Conservation (phyloP, 1,284 basidiomycete genomes). For the Cutaneotrichosporon spelunceum region DNA sequence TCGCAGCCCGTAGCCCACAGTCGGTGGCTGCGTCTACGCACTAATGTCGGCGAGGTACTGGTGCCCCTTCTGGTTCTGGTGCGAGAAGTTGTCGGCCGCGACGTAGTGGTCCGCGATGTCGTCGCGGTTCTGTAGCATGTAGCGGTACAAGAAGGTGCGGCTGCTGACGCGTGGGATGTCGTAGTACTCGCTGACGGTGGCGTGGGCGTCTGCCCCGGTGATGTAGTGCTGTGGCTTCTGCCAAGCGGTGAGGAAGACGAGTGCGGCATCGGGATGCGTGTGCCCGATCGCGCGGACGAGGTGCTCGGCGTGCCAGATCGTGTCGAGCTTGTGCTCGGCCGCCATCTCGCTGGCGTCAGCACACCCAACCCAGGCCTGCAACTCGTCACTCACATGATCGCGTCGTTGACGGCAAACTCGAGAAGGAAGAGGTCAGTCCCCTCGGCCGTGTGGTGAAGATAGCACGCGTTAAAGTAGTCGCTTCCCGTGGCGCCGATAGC, state of each 20-base stretch:
- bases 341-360: not conserved
- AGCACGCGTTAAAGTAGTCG: constrained; percentile 17
- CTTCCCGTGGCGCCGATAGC: constrained; percentile 4
- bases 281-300: constrained; percentile 11
- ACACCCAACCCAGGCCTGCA: not conserved
- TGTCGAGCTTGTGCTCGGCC: not conserved
- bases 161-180: constrained; percentile 15
- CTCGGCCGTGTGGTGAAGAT: constrained; percentile 5
- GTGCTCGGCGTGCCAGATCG: constrained; percentile 8
- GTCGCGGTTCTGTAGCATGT: constrained; percentile 13
- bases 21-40: not conserved
- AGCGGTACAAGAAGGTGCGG: constrained; percentile 14
- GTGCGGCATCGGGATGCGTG: not conserved
- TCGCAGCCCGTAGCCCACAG: too few species aligned
- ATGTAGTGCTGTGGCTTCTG: not conserved
- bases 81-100: not conserved
- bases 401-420: constrained; percentile 16
- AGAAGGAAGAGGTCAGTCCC: constrained; percentile 13
- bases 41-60: constrained; percentile 12
- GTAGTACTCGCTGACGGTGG: constrained; percentile 9
- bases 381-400: constrained; percentile 1
- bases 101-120: not conserved
- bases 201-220: constrained; percentile 10
- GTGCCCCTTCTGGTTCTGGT: constrained; percentile 14
- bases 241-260: constrained; percentile 11